phyloP scores from a whole-genome alignment of 441 rosid species.

The Theobroma grandiflorum region DNA sequence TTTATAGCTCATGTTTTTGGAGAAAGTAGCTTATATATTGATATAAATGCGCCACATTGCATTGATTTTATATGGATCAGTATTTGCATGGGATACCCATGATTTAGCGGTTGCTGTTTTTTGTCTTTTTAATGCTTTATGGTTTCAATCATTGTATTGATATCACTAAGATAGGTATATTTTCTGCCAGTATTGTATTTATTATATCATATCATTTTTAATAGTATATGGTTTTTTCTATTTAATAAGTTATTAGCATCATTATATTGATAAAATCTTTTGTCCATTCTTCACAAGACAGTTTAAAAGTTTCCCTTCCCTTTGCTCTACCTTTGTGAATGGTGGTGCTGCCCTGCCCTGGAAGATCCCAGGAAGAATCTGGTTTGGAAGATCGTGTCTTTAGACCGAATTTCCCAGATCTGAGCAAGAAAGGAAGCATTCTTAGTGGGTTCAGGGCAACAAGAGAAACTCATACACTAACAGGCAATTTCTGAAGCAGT shows the following conservation, averaged over 20 bases:
- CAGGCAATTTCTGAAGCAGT: background rate
- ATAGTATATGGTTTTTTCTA: background rate
- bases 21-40: conserved; percentile 8
- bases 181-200: background rate
- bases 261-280: background rate
- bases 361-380: background rate
- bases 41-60: background rate
- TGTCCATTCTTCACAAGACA: background rate
- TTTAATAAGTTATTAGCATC: background rate
- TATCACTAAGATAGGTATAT: background rate
- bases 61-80: conserved; percentile 14
- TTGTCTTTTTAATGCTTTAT: background rate
- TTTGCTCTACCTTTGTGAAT: background rate
- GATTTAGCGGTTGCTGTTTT: background rate
- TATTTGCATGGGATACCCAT: background rate
- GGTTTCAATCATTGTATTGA: background rate
- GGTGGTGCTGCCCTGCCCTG: background rate
- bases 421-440: too few species aligned
- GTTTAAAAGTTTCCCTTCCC: background rate
- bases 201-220: background rate
- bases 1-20: background rate
- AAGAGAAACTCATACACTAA: background rate
- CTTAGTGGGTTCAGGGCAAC: background rate
- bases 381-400: background rate
- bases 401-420: too few species aligned